A percentile compares a stretch with the other conserved stretches of the same genome.
Evolutionary conservation across 345 rosid species (phyloP).

Genomic region (Odontarrhena argentea): DNA sequence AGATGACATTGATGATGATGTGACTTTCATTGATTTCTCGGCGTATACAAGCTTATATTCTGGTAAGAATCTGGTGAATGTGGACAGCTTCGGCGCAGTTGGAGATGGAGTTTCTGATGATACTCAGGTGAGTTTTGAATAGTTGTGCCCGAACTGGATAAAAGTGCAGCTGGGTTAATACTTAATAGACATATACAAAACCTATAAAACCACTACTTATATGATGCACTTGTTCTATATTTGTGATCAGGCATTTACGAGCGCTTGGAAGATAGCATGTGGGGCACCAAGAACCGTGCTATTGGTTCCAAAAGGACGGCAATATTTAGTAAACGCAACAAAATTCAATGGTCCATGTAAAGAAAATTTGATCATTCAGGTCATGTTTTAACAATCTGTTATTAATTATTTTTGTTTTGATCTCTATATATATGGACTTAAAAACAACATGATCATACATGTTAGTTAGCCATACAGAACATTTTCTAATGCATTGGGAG

Average conservation of each 20-base stretch:
- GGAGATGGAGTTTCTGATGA: conserved; percentile 95
- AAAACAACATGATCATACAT: conserved; percentile 7
- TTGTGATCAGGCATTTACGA: conserved; percentile 60
- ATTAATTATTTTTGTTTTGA: background rate
- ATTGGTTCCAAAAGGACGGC: conserved; percentile 72
- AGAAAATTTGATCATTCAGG: conserved; percentile 75
- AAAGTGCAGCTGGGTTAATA: background rate
- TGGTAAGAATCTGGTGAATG: conserved; percentile 77
- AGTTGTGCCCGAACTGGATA: background rate
- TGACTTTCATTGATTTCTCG: conserved; percentile 46
- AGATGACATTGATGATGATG: conserved; percentile 53
- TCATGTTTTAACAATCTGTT: conserved; percentile 23
- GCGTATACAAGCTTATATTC: conserved; percentile 60
- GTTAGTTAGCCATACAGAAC: background rate
- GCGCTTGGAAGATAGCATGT: conserved; percentile 83
- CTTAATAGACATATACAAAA: background rate
- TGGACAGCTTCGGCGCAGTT: conserved; percentile 86
- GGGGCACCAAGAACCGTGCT: conserved; percentile 64
- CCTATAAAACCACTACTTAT: background rate
- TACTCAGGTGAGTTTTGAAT: conserved; percentile 62
- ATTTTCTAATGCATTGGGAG: background rate
- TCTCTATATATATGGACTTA: background rate
- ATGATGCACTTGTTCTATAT: conserved; percentile 9
- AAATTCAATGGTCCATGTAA: conserved; percentile 87
- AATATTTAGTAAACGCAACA: conserved; percentile 78